A percentile compares a stretch with the other conserved stretches of the same genome.
Conservation (phyloP, 1,284 basidiomycete genomes). For the Moniliella sp. region DNA sequence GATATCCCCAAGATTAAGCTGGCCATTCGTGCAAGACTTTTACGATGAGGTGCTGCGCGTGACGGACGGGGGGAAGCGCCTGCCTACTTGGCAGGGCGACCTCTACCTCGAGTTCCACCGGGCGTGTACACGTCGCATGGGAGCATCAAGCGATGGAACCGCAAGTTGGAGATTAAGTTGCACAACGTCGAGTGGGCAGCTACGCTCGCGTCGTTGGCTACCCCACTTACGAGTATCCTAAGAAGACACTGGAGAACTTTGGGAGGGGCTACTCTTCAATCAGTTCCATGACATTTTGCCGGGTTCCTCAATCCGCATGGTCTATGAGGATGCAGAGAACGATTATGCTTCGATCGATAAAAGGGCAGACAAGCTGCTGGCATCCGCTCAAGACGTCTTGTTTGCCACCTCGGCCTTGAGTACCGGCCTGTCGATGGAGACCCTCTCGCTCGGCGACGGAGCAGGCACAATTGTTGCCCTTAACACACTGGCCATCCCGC, state of each 20-base stretch:
- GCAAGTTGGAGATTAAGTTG: constrained; percentile 73
- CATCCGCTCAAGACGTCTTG: constrained; percentile 54
- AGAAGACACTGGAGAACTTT: constrained; percentile 58
- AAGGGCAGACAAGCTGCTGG: constrained; percentile 48
- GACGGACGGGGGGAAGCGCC: constrained; percentile 47
- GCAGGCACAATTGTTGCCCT: constrained; percentile 29
- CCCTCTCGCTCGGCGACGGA: too few species aligned
- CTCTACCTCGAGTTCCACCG: constrained; percentile 50
- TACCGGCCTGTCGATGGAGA: too few species aligned
- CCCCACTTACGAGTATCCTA: constrained; percentile 55
- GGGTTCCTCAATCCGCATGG: constrained; percentile 57
- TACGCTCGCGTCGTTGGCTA: constrained; percentile 53
- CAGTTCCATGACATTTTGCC: constrained; percentile 60
- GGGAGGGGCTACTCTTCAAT: constrained; percentile 40
- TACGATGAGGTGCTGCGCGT: constrained; percentile 53
- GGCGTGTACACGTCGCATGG: constrained; percentile 40
- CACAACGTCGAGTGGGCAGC: constrained; percentile 69
- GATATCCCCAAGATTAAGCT: constrained; percentile 21
- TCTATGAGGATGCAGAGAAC: constrained; percentile 79
- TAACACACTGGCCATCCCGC: constrained; percentile 33
- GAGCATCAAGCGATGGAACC: constrained; percentile 85
- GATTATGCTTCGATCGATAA: constrained; percentile 55
- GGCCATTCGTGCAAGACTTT: constrained; percentile 43
- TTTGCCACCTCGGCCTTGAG: constrained; percentile 34
- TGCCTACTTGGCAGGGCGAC: constrained; percentile 61